Base-by-base conservation (phyloP, 768 basidiomycete genomes). In the Mycena sanguinolenta region DNA sequence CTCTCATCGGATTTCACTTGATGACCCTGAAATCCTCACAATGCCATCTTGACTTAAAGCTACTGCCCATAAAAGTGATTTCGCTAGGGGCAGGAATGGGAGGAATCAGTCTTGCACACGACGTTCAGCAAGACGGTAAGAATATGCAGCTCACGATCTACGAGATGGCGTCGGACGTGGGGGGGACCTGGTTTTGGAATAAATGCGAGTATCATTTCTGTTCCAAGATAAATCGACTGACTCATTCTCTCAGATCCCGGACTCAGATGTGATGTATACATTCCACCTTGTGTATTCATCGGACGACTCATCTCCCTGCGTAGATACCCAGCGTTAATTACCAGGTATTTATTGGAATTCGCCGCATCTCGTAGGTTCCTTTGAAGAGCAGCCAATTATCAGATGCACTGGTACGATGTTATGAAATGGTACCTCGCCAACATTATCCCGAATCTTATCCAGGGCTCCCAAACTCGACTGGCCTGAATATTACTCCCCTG, bases 111-210 rank as follows among this genome's bases (percentile, higher is more conserved):
- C 74, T 77, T 10, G 71, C 76, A 16, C 76, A 77, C 63, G 73
- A 75, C 54, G 63, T 77, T 13, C 73, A 75, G 50, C 67, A 69
- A 46, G 53, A 73, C 32, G 75, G 86, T 1, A 76, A 81, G 49
- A 83, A 86, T 49, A 70, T 87, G 23, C 75, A 85, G 10, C 71
- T 88, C 17, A 81, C 80, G 12, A 82, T 87, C 28, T 87, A 85
- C 72, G 86, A 88, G 71, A 85, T 85, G 79, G 82, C 83, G 44
- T 64, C 78, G 7, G 81, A 80, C 2, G 79, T 86, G 12, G 87
- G 86, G 2, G 87, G 87, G 2, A 86, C 87, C 10, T 88, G 86
- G 87, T 81, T 76, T 69, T 79, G 80, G 65, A 86, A 85, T 62
- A 77, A 70, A 39, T 73, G 68, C 66, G 46, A 46, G 53, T n/a